These are phyloP conservation scores for Jamesozyma piceae DNA, from an alignment of 805 yeast species.

Conservation along the genomic window DNA sequence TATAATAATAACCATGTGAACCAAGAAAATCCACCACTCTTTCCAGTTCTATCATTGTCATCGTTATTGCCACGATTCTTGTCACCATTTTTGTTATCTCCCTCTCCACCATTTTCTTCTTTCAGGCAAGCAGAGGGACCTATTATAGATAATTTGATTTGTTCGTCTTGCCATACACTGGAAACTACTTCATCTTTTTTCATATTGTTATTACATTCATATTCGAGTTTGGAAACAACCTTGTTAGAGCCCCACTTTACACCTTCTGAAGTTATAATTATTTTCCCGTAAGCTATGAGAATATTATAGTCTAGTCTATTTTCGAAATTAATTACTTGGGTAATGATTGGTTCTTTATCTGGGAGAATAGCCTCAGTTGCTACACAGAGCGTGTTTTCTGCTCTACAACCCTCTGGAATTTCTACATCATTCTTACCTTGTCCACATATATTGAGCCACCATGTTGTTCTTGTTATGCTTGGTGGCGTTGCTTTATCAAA, in stretches of 20 bases:
- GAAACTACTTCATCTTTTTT: constrained; percentile 24
- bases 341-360: constrained; percentile 37
- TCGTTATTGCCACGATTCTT: constrained; percentile 23
- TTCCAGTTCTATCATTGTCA: constrained; percentile 18
- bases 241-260: constrained; percentile 62
- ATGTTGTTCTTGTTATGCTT: constrained; percentile 46
- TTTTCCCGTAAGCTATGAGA: constrained; percentile 26
- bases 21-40: constrained; percentile 32
- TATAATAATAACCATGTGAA: constrained; percentile 74
- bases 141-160: constrained; percentile 24
- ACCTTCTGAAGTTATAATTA: constrained; percentile 38
- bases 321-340: constrained; percentile 54
- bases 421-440: constrained; percentile 27
- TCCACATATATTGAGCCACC: constrained; percentile 70
- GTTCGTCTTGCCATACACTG: constrained; percentile 19
- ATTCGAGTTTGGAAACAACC: constrained; percentile 39
- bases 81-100: constrained; percentile 18
- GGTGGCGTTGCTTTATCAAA: constrained; percentile 65
- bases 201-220: constrained; percentile 39
- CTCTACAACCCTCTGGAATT: constrained; percentile 47
- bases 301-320: constrained; percentile 25
- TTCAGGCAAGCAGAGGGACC: constrained; percentile 41
- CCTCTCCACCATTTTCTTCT: constrained; percentile 15
- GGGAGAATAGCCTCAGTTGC: constrained; percentile 46
- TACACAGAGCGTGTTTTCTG: constrained; percentile 73